These are phyloP conservation scores for Cyanidioschyzon merolae DNA, from an alignment of 23 red algal species.

Conservation along the genomic window DNA sequence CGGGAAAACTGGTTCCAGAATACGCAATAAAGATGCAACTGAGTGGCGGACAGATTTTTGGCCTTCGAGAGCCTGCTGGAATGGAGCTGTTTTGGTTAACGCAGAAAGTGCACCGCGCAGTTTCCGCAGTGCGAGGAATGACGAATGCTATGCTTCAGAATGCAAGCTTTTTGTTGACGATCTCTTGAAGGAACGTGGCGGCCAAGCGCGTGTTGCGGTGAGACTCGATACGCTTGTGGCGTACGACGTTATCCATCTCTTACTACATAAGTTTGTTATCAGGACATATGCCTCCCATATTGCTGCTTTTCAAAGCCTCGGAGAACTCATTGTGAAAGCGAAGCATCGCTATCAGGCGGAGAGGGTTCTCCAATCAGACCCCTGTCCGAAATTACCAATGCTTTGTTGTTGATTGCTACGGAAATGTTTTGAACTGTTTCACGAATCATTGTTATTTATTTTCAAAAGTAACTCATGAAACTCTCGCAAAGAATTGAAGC, in stretches of 20 bases:
- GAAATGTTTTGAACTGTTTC: too few species aligned
- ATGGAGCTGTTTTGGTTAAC: neutral
- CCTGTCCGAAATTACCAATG: neutral
- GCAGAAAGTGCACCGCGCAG: neutral
- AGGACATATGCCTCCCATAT: neutral
- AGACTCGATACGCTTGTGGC: neutral
- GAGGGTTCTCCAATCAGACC: neutral
- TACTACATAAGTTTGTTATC: neutral
- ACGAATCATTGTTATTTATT: too few species aligned
- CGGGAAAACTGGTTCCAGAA: neutral
- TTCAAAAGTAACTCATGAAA: too few species aligned
- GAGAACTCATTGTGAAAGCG: too few species aligned
- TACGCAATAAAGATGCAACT: neutral
- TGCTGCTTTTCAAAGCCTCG: too few species aligned
- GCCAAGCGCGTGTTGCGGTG: neutral
- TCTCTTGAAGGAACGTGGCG: neutral
- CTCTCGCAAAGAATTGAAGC: too few species aligned
- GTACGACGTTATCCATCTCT: neutral
- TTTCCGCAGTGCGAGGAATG: neutral
- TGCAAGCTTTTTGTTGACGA: neutral
- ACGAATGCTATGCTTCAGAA: neutral
- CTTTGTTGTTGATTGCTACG: slow-evolving; percentile 4
- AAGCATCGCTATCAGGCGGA: too few species aligned
- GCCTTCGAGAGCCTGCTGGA: neutral
- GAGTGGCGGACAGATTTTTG: neutral